Conservation (phyloP, 169 alveolate genomes). For the Plasmodium blacklocki region DNA sequence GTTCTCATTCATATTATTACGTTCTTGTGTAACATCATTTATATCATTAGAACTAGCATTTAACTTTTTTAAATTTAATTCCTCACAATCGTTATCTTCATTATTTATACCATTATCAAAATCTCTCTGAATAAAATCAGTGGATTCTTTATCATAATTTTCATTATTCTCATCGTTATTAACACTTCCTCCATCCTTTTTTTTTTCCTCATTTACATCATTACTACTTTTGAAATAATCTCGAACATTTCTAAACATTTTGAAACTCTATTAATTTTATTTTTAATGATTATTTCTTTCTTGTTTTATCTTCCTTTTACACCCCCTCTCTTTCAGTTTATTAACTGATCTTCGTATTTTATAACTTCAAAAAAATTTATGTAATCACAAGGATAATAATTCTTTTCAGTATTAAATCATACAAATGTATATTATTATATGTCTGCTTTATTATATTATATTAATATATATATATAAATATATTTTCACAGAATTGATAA, state of each 20-base stretch:
- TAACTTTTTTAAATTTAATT: not conserved
- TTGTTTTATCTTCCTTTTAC: no score
- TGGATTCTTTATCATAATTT: not conserved
- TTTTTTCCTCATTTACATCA: slow-evolving; percentile 73
- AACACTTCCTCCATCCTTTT: slow-evolving; percentile 10
- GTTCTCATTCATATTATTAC: not conserved
- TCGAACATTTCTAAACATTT: slow-evolving; percentile 43
- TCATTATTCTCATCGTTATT: slow-evolving; percentile 1
- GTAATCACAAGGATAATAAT: no score
- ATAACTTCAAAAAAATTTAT: no score
- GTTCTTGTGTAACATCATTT: not conserved
- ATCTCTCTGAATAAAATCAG: slow-evolving; percentile 4
- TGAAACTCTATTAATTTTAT: not conserved
- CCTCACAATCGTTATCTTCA: not conserved
- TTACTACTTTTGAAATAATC: slow-evolving; percentile 73
- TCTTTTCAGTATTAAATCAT: no score
- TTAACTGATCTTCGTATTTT: no score
- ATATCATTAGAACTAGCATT: slow-evolving; percentile 9
- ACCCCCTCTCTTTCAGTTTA: no score
- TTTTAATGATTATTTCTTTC: no score
- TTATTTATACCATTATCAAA: slow-evolving; percentile 10
- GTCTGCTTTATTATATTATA: no score
- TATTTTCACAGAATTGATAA: no score
- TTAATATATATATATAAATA: no score
- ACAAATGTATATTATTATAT: no score